These are phyloP conservation scores for Xerophyta viscosa DNA, from an alignment of 106 monocot genomes.

Conservation along the genomic window DNA sequence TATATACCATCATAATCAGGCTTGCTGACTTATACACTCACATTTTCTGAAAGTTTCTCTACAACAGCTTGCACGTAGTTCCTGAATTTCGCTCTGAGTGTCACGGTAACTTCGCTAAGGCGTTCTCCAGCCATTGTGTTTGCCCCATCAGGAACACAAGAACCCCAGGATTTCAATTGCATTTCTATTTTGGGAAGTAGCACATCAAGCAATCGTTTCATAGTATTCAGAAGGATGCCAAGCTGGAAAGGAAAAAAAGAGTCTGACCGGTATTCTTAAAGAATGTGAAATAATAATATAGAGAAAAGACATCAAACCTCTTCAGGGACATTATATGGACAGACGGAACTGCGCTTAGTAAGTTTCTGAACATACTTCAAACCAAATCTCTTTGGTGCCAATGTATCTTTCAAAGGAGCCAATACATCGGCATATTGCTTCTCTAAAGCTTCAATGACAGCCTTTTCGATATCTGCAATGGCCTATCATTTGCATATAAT, in stretches of 20 bases:
- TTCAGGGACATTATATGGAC: constrained; percentile 66
- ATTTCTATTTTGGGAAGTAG: constrained; percentile 69
- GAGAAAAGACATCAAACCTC: constrained; percentile 39
- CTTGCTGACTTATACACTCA: constrained; percentile 20
- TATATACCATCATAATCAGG: neutral
- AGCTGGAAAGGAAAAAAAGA: constrained; percentile 41
- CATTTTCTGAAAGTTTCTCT: constrained; percentile 91
- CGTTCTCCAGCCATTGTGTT: constrained; percentile 60
- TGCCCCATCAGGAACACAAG: constrained; percentile 75
- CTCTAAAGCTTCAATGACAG: constrained; percentile 79
- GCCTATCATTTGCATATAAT: constrained; percentile 47
- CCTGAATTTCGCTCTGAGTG: constrained; percentile 86
- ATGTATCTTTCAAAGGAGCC: constrained; percentile 75
- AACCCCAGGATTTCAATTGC: constrained; percentile 89
- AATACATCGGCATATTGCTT: constrained; percentile 90
- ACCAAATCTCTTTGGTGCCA: constrained; percentile 97
- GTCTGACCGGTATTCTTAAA: neutral
- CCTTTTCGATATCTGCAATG: constrained; percentile 95
- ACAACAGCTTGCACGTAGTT: constrained; percentile 92
- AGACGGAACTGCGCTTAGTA: constrained; percentile 53
- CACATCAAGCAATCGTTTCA: constrained; percentile 93
- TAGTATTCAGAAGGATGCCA: constrained; percentile 82
- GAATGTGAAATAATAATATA: neutral
- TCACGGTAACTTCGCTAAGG: constrained; percentile 84
- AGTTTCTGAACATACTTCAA: constrained; percentile 96